These are phyloP conservation scores for Besnoitia besnoiti DNA, from an alignment of 169 alveolate genomes.

Conservation along the genomic window DNA sequence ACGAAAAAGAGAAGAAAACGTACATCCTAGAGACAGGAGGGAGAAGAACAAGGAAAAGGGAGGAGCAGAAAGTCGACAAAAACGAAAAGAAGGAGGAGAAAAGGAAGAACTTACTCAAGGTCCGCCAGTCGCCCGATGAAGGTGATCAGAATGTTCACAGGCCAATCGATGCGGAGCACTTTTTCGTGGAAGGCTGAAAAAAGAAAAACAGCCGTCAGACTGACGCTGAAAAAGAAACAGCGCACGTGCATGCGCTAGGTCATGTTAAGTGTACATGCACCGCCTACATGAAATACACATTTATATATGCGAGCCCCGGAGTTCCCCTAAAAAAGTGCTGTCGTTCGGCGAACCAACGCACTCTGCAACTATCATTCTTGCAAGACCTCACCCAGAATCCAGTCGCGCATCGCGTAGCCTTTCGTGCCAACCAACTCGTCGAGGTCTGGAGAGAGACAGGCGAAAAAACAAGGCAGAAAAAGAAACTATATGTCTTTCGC, in stretches of 20 bases:
- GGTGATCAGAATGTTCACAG: slow-evolving; percentile 52
- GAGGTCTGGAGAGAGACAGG: slow-evolving; percentile 44
- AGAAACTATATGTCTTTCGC: no score
- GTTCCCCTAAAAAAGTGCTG: background rate
- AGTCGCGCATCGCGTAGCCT: slow-evolving; percentile 61
- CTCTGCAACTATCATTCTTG: background rate
- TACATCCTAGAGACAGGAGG: background rate
- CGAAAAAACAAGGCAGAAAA: background rate
- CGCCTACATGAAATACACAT: background rate
- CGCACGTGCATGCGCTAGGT: no score
- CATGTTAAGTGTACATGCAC: background rate
- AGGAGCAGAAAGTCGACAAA: background rate
- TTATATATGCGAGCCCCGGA: background rate
- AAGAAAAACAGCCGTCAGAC: background rate
- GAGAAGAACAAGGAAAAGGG: background rate
- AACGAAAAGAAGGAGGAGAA: background rate
- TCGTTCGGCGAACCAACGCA: background rate
- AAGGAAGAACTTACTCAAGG: slow-evolving; percentile 45
- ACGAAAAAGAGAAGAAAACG: background rate
- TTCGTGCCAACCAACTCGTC: slow-evolving; percentile 33
- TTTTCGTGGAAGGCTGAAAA: slow-evolving; percentile 52
- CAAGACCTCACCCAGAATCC: slow-evolving; percentile 45
- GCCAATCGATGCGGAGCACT: slow-evolving; percentile 39
- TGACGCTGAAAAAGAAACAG: background rate
- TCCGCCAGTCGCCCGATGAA: slow-evolving; percentile 64